Evolutionary conservation across 805 yeast species (phyloP).

Genomic region (Spencermartinsiella europaea): DNA sequence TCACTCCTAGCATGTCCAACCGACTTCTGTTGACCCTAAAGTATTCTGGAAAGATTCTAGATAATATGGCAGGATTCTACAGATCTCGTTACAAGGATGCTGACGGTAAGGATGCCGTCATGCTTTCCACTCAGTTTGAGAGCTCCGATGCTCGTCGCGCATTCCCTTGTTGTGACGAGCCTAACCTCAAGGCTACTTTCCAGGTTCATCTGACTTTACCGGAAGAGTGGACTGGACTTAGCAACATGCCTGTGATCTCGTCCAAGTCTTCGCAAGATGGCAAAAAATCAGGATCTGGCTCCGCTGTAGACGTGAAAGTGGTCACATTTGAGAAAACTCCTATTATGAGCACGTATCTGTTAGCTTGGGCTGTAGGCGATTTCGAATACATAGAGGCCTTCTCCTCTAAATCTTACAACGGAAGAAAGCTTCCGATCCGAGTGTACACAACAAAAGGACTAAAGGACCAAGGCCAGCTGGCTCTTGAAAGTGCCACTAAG

Average conservation of each 20-base stretch:
- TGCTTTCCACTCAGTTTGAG: constrained; percentile 84
- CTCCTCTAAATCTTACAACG: constrained; percentile 35
- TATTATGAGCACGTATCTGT: constrained; percentile 76
- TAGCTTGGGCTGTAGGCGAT: constrained; percentile 80
- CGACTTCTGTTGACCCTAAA: constrained; percentile 38
- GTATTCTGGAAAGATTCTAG: constrained; percentile 62
- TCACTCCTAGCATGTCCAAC: constrained; percentile 31
- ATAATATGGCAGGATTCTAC: constrained; percentile 80
- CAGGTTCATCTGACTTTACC: constrained; percentile 51
- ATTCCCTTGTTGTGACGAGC: constrained; percentile 84
- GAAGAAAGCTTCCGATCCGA: constrained; percentile 69
- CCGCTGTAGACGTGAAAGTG: constrained; percentile 64
- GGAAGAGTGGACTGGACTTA: constrained; percentile 31
- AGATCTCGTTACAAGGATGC: constrained; percentile 56
- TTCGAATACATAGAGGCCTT: constrained; percentile 62
- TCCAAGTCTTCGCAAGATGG: constrained; percentile 55
- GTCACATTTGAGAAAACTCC: constrained; percentile 77
- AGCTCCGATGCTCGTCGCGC: constrained; percentile 84
- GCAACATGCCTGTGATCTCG: constrained; percentile 51
- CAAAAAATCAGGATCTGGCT: constrained; percentile 42
- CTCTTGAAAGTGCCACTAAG: constrained; percentile 71
- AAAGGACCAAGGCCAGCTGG: constrained; percentile 62
- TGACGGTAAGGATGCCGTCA: constrained; percentile 56
- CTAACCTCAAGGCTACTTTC: constrained; percentile 70
- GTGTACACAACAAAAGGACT: constrained; percentile 78